These are phyloP conservation scores for Ceratocystis variospora DNA, from an alignment of 2,329 filamentous ascomycete species.

Conservation along the genomic window DNA sequence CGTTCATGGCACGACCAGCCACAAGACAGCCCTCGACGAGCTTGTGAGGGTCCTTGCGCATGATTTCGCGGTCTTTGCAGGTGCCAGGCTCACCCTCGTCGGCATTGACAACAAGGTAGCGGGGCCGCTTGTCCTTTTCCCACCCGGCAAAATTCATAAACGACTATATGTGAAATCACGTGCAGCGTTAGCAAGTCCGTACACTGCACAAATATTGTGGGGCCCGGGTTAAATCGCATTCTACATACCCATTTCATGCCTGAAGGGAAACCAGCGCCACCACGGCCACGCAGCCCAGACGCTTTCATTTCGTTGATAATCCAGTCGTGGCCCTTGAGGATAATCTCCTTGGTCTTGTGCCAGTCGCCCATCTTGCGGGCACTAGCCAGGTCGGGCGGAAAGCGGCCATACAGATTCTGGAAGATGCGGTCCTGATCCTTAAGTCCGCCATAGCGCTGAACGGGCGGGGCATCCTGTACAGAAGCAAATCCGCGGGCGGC, in stretches of 20 bases:
- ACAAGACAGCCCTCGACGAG: constrained; percentile 94
- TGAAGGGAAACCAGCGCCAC: constrained; percentile 94
- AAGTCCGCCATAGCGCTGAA: constrained; percentile 71
- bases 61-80: constrained; percentile 98
- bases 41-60: constrained; percentile 99
- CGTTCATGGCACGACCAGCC: constrained; percentile 96
- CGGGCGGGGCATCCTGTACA: constrained; percentile 50
- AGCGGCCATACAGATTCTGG: constrained; percentile 93
- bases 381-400: constrained; percentile 78
- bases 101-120: constrained; percentile 95
- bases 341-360: constrained; percentile 98
- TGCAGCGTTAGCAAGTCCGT: neutral
- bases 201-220: neutral
- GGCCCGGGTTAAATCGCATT: neutral
- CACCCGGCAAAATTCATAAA: constrained; percentile 99
- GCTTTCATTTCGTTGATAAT: constrained; percentile 97
- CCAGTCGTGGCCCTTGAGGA: constrained; percentile 92
- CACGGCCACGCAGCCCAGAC: constrained; percentile 86
- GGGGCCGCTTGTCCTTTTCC: constrained; percentile 93
- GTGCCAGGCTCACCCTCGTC: constrained; percentile 98
- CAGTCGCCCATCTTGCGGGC: constrained; percentile 98
- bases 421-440: constrained; percentile 98
- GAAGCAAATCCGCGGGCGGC: constrained; percentile 60
- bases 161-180: constrained; percentile 42
- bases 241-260: constrained; percentile 91